A percentile compares a stretch with the other conserved stretches of the same genome.
Evolutionary conservation across 2,329 filamentous ascomycete species (phyloP).

Genomic region (Sporothrix variecibatus): DNA sequence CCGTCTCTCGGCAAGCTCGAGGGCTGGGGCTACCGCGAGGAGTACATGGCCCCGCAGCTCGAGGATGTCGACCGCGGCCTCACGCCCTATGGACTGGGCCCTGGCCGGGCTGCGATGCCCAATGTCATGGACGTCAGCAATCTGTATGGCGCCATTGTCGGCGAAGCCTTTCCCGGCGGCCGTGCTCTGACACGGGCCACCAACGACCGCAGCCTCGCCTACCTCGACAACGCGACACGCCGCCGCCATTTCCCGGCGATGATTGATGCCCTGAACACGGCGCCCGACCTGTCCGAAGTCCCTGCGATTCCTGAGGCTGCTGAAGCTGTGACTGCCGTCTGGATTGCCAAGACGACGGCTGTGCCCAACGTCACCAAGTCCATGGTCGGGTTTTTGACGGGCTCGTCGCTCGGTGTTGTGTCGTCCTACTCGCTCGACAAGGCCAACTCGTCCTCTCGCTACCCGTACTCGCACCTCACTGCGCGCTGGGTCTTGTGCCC

Average conservation of each 20-base stretch:
- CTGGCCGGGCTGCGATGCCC: conserved; percentile 74
- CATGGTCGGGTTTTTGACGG: conserved; percentile 78
- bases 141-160: conserved; percentile 77
- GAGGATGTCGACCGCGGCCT: conserved; percentile 74
- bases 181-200: conserved; percentile 74
- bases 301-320: conserved; percentile 70
- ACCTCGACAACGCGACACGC: conserved; percentile 59
- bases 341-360: conserved; percentile 81
- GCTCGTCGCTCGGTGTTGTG: conserved; percentile 80
- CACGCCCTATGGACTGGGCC: conserved; percentile 73
- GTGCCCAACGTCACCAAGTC: conserved; percentile 73
- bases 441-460: conserved; percentile 60
- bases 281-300: conserved; percentile 60
- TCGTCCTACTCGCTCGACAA: conserved; percentile 76
- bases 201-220: conserved; percentile 75
- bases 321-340: conserved; percentile 76
- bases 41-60: conserved; percentile 74
- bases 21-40: conserved; percentile 78
- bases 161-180: conserved; percentile 84
- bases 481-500: conserved; percentile 89
- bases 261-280: conserved; percentile 46
- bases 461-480: conserved; percentile 74
- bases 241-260: conserved; percentile 41
- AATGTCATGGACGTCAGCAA: conserved; percentile 93
- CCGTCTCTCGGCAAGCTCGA: conserved; percentile 74